Evolutionary conservation across 345 rosid genomes (phyloP), one percentile per base, ranked within the genome.

Genomic region (Brassica cretica): DNA sequence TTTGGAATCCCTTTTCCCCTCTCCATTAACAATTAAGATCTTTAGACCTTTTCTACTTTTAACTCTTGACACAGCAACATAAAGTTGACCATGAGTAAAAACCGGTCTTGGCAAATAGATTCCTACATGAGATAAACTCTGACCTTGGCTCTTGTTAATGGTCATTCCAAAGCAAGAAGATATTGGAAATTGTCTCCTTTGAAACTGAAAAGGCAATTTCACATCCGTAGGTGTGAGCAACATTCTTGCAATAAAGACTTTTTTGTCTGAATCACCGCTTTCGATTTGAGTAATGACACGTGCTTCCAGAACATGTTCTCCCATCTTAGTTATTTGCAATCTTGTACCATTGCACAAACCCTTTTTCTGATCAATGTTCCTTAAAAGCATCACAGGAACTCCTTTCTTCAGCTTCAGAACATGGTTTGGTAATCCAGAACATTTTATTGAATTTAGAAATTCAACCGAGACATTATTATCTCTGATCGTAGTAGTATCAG

Each of bases 151-250:
- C 32, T 66, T 66, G 15, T 66, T 66, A 15, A 65, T 65, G 5
- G 51, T 37, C 69, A 65, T 65, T 35, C 69, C 69, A 65, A 65
- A 65, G 69, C 30, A 66, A 0, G 18, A 55, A 9, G 24, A 8
- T 0, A 66, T 33, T 0, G 32, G 55, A 39, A 66, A 66, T 5
- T 66, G 53, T 37, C 70, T 66, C 21, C 53, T 6, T 9, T 37
- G 70, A 10, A 66, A 66, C 0, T 1, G 8, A 18, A 66, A 66
- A 3, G 53, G 70, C 9, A 66, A 18, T 9, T 6, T 66, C 5
- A 18, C 15, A 18, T 66, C 30, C 1, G 51, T 32, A 39, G 70
- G 30, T 16, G 27, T 16, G 2, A 66, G 70, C 6, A 66, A 1
- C 70, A 37, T 66, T 15, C 30, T 66, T 7, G 53, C 8, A 66